Evolutionary conservation across 805 yeast genomes (phyloP).

Genomic region (Maudiozyma serrabonitensis): DNA sequence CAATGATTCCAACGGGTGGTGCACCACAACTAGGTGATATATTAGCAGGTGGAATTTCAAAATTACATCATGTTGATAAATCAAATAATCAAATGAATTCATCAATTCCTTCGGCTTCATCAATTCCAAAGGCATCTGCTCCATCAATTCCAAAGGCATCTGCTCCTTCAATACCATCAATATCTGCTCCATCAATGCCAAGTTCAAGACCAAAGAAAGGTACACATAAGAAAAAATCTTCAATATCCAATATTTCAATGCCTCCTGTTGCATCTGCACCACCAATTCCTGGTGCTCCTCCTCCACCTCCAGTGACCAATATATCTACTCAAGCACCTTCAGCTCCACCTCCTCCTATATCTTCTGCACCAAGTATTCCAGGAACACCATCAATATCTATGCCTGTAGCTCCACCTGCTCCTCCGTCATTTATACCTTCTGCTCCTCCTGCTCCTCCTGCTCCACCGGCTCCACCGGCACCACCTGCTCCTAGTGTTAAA

Average conservation of each 20-base stretch:
- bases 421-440: constrained; percentile 14
- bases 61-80: constrained; percentile 42
- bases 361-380: constrained; percentile 5
- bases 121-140: constrained; percentile 14
- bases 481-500: constrained; percentile 4
- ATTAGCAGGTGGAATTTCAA: constrained; percentile 69
- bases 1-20: constrained; percentile 19
- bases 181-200: constrained; percentile 18
- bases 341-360: constrained; percentile 8
- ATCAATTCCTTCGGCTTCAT: constrained; percentile 9
- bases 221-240: constrained; percentile 3
- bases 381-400: constrained; percentile 7
- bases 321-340: constrained; percentile 11
- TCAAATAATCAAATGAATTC: constrained; percentile 17
- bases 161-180: constrained; percentile 18
- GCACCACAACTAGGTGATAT: constrained; percentile 28
- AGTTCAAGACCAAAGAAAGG: constrained; percentile 7
- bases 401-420: constrained; percentile 14
- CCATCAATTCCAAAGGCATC: constrained; percentile 11
- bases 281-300: not conserved
- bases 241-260: constrained; percentile 11
- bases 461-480: constrained; percentile 13
- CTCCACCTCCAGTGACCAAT: not conserved
- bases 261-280: constrained; percentile 4
- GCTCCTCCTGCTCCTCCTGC: constrained; percentile 21